phyloP scores from a whole-genome alignment of 2,329 filamentous ascomycete species.

The Fusarium coffeatum region DNA sequence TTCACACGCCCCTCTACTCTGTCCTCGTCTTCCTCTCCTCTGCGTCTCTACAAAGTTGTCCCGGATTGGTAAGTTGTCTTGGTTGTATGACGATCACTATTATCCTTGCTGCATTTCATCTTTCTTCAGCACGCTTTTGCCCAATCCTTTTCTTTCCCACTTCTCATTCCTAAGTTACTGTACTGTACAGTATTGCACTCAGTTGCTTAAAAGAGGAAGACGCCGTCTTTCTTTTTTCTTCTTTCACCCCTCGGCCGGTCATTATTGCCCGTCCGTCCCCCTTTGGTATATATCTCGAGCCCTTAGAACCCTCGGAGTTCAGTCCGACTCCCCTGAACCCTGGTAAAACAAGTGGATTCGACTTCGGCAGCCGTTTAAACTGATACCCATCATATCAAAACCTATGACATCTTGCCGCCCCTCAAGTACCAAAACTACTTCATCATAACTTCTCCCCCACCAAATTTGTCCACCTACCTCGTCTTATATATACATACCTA shows the following conservation, averaged over 20 bases:
- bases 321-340: conserved; percentile 26
- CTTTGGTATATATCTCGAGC: conserved; percentile 1
- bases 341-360: conserved; percentile 30
- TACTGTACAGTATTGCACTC: not conserved
- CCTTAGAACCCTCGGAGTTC: not conserved
- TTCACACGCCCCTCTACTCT: not conserved
- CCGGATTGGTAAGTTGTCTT: conserved; percentile 44
- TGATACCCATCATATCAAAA: conserved; percentile 15
- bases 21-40: not conserved
- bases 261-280: not conserved
- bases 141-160: conserved; percentile 1
- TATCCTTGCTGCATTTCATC: conserved; percentile 30
- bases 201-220: conserved; percentile 7
- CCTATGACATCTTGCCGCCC: conserved; percentile 34
- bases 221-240: conserved; percentile 20
- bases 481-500: not conserved
- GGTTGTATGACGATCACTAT: conserved; percentile 46
- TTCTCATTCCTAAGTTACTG: not conserved
- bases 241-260: conserved; percentile 16
- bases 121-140: conserved; percentile 15
- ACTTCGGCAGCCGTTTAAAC: conserved; percentile 29
- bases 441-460: conserved; percentile 20
- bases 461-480: not conserved
- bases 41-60: conserved; percentile 15
- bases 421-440: conserved; percentile 19